Evolutionary conservation across 2,329 filamentous ascomycete genomes (phyloP), one percentile per base, ranked within the genome.

Genomic region (Claviceps africana): DNA sequence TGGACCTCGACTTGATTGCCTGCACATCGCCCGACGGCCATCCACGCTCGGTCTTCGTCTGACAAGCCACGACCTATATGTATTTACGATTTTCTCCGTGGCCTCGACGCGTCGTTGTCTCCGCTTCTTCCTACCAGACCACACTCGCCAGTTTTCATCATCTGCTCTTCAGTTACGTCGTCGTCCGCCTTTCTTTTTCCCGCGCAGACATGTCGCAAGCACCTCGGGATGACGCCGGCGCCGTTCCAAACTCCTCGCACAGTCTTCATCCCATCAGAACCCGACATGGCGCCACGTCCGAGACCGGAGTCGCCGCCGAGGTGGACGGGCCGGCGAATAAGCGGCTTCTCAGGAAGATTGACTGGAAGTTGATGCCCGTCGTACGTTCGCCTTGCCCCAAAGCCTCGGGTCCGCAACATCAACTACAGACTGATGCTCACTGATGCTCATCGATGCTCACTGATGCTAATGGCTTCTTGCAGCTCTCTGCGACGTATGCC

Each of bases 401-500:
- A 25, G 25, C 25, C 4, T 45, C 19, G 3, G 17, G 37, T 35
- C 30, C 13, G 0, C 13, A 28, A 13, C 5, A 43, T 30, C 1
- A n/a, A n/a, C 48, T n/a, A n/a, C n/a, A n/a, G n/a, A n/a, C n/a
- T n/a, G n/a, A n/a, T n/a, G n/a, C n/a, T n/a, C n/a, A n/a, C n/a
- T n/a, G n/a, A n/a, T n/a, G n/a, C n/a, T n/a, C n/a, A n/a, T n/a
- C n/a, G n/a, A n/a, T n/a, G n/a, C n/a, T n/a, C n/a, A n/a, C n/a
- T 48, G 3, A 40, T n/a, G 19, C 50, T 52, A 9, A 53, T 31
- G 19, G n/a, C 39, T 4, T 42, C 11, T 13, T 40, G 2, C 21
- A 61, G 59, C 55, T 64, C 10, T 62, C 60, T 50, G 57, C 62
- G 31, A 66, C 64, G 6, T 65, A 66, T 51, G 62, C 62, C 0